Evolutionary conservation across 1,139 yeast genomes (phyloP), one percentile per base, ranked within the genome.

Genomic region (Chernovozyma sophiae-reginae): DNA sequence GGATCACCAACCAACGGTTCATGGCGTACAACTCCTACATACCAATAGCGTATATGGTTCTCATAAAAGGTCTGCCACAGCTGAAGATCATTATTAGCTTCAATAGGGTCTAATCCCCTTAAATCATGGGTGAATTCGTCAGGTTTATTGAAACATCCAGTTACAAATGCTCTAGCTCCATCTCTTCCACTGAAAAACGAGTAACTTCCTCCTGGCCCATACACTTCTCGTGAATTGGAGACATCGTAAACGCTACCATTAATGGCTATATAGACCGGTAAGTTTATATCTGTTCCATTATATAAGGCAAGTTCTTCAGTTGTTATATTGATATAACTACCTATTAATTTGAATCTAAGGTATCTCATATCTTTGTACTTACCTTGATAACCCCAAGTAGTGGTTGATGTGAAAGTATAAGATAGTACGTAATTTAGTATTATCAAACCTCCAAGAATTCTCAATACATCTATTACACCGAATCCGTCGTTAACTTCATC

Each of bases 241-340:
- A 86, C 95, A 51, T 86, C 95, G 54, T 71, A 86, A 0, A 86
- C 81, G 4, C 68, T 68, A 0, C 90, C 90, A 48, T 81, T 68
- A 3, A 86, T 58, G 0, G 80, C 87, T 3, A 86, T 51, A 46
- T 78, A 81, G 0, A 84, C 71, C 0, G 89, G 89, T n/a, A 66
- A 45, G 0, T 40, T 38, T 0, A 65, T 49, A 43, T 76, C 66
- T 0, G 67, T 40, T 0, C 95, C 95, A 47, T 80, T 65, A 51
- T 66, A 81, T 8, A 47, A 39, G 0, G 77, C 49, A 24, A 86
- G 60, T 46, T 81, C 75, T 0, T 58, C 60, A 3, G 70, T 57
- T 0, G 82, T 70, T 34, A 80, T 53, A 25, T 58, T 54, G 3
- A 31, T 3, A 13, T 6, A 13, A 11, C 14, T 56, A 44, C 16